Percentiles rank a stretch among this genome's conserved stretches.
Conservation (phyloP, 345 rosid genomes). For the Lepidium didymum region DNA sequence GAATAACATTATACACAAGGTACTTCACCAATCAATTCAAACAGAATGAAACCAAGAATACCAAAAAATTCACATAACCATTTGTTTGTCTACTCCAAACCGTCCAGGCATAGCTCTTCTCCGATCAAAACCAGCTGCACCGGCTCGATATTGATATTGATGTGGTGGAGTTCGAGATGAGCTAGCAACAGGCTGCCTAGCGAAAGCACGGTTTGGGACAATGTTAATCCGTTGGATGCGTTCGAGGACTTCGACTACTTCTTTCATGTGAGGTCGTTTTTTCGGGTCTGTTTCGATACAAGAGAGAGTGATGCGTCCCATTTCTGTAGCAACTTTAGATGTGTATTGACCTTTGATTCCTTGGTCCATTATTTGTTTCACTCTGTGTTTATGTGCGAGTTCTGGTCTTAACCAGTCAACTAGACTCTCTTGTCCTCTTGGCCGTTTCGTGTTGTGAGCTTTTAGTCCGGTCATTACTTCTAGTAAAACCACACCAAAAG, state of each 20-base stretch:
- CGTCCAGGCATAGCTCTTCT: background rate
- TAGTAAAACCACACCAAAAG: conserved; percentile 67
- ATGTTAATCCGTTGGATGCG: background rate
- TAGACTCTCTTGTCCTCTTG: conserved; percentile 36
- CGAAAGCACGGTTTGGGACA: background rate
- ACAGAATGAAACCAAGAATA: background rate
- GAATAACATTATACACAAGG: background rate
- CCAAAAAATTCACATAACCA: background rate
- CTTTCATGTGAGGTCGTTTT: conserved; percentile 60
- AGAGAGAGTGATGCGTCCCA: conserved; percentile 36
- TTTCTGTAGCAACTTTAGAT: conserved; percentile 29
- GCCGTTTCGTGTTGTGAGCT: conserved; percentile 47
- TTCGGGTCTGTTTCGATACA: conserved; percentile 54
- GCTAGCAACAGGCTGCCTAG: background rate
- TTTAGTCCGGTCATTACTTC: conserved; percentile 60
- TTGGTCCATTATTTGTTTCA: conserved; percentile 56
- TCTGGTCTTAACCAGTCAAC: conserved; percentile 53
- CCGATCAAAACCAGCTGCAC: background rate
- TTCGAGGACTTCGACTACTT: conserved; percentile 37
- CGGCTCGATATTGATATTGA: conserved; percentile 16
- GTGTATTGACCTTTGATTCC: conserved; percentile 49
- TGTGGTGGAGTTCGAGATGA: background rate
- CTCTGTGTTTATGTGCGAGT: conserved; percentile 32
- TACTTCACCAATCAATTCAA: background rate
- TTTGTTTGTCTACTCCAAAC: background rate